Evolutionary conservation across 352 stramenopile genomes (phyloP).

Genomic region (Globisporangium recalcitrans): DNA sequence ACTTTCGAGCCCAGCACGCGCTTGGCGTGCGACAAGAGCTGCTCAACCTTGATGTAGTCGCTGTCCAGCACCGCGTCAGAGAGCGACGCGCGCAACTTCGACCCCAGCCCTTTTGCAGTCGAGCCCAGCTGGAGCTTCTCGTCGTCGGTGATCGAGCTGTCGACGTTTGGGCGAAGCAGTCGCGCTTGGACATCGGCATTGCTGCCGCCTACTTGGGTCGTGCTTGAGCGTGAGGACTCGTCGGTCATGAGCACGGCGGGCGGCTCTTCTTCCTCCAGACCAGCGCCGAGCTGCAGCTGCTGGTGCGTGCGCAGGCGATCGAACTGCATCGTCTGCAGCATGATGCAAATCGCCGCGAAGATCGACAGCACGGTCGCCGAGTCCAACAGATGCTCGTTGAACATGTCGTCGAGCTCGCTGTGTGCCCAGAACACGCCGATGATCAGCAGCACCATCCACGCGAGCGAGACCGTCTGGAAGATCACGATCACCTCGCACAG

Average conservation of each 20-base stretch:
- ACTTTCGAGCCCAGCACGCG: constrained; percentile 54
- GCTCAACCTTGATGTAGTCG: constrained; percentile 34
- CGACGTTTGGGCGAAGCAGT: constrained; percentile 34
- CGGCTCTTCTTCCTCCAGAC: constrained; percentile 44
- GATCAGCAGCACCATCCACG: constrained; percentile 44
- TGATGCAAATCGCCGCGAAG: constrained; percentile 37
- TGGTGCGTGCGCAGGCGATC: constrained; percentile 56
- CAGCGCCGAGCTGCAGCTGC: constrained; percentile 54
- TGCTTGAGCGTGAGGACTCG: constrained; percentile 7
- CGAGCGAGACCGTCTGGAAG: constrained; percentile 46
- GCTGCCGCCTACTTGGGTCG: not conserved
- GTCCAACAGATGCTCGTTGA: constrained; percentile 21
- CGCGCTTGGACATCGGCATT: constrained; percentile 12
- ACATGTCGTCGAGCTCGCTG: constrained; percentile 41
- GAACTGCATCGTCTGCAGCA: constrained; percentile 60
- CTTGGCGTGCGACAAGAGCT: constrained; percentile 44
- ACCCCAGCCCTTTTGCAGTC: constrained; percentile 36
- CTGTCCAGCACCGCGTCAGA: constrained; percentile 44
- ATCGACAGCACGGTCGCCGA: constrained; percentile 18
- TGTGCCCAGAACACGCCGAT: constrained; percentile 41
- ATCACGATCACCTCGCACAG: constrained; percentile 68
- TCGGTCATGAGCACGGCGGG: constrained; percentile 14
- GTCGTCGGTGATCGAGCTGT: constrained; percentile 34
- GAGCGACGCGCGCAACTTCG: constrained; percentile 40
- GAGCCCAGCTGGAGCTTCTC: constrained; percentile 34